Evolutionary conservation across 768 basidiomycete genomes (phyloP), one percentile per base, ranked within the genome.

Genomic region (Heimioporus sp.): DNA sequence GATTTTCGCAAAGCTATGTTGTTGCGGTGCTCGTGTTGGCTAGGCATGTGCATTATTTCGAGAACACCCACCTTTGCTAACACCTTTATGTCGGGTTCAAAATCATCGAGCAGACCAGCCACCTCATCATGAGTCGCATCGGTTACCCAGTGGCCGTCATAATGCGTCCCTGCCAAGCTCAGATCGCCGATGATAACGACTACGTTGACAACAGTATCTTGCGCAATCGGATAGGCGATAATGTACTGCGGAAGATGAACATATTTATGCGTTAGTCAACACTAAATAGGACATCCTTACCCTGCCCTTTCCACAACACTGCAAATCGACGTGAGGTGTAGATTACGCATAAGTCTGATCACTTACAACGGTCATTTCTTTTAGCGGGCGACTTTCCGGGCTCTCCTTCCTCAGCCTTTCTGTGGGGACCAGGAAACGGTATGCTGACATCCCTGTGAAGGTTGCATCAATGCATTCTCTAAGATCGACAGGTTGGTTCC

Each of bases 371-470:
- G 34, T 4, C 13, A 24, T 24, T 24, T 24, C 24, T 5, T 49
- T 58, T 10, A 74, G 42, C 5, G 62, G 52, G 2, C 36, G 34
- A n/a, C 65, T 58, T 5, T 61, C 46, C 4, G 70, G 72, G 30
- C 56, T 10, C 15, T 58, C 55, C 34, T 55, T 53, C 19, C 49
- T 53, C 48, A 79, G 49, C 2, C 50, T 48, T n/a, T 72, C 66
- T 2, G 63, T 65, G 6, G 74, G 54, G 21, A 78, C 57, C 19
- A 78, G 57, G 4, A 53, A 62, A 5, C 78, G 67, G 49, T 80
- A 79, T 1, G 68, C 66, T 4, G 64, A 49, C 4, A 66, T 69
- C 9, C 80, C 80, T 1, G 72, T 76, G 65, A 74, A 80, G 0
- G 59, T 59, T 7, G 78, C 71, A 15, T 67, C 51, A 0, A 59